A percentile compares a stretch with the other conserved stretches of the same genome.
These are phyloP conservation scores for Yamadazyma insecticola DNA, from an alignment of 805 yeast species.

Conservation along the genomic window DNA sequence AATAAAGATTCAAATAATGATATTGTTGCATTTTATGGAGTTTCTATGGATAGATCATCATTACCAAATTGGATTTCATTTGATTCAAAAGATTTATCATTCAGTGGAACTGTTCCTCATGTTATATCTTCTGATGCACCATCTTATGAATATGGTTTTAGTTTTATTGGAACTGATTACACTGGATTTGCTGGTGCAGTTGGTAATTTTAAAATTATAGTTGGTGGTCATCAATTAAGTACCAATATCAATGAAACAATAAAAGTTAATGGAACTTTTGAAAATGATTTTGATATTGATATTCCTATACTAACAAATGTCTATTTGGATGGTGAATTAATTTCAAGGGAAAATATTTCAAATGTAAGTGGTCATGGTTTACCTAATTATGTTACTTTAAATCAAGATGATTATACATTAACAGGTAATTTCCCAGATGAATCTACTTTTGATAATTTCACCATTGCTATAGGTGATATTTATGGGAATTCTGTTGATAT, in stretches of 20 bases:
- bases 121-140: constrained; percentile 88
- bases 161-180: constrained; percentile 76
- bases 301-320: constrained; percentile 63
- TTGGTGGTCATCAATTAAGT: constrained; percentile 85
- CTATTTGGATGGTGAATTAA: constrained; percentile 54
- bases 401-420: constrained; percentile 35
- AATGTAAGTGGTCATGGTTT: constrained; percentile 44
- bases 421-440: constrained; percentile 54
- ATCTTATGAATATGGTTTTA: constrained; percentile 62
- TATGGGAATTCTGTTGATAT: constrained; percentile 58
- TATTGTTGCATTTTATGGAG: constrained; percentile 71
- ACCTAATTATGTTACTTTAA: constrained; percentile 57
- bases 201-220: constrained; percentile 64
- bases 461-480: constrained; percentile 53
- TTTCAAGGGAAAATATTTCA: constrained; percentile 51
- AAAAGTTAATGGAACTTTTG: constrained; percentile 63
- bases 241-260: constrained; percentile 56
- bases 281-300: constrained; percentile 46
- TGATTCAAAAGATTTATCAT: constrained; percentile 56
- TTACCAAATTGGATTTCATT: constrained; percentile 88
- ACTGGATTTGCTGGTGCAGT: constrained; percentile 68
- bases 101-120: constrained; percentile 84
- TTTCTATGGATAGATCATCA: constrained; percentile 77
- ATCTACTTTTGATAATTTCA: constrained; percentile 41
- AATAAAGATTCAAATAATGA: constrained; percentile 40